Evolutionary conservation across 805 yeast genomes (phyloP), one percentile per base, ranked within the genome.

Genomic region (Metschnikowia cubensis): DNA sequence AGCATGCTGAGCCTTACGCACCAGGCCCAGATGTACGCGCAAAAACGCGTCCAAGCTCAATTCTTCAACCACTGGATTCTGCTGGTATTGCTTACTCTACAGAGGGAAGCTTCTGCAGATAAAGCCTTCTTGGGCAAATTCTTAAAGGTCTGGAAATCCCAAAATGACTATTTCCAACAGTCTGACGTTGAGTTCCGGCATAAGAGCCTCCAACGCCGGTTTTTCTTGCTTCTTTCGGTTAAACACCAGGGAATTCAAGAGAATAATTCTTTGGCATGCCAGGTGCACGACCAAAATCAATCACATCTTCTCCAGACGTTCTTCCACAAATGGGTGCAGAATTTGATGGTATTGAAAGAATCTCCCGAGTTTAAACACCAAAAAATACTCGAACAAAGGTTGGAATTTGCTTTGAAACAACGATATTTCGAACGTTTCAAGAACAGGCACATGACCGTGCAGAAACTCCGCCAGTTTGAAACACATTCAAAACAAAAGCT

Each of bases 11-110:
- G 11, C 8, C 37, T 42, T 21, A 20, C 36, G 10, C 37, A 17
- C 29, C 45, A 33, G 37, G 45, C 37, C 6, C 37, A 20, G 21
- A 10, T 10, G 5, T 42, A 42, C 21, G 33, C 46, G 7, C 46
- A 22, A 6, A 43, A 35, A 39, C 18, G 46, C 3, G 15, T 7
- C 7, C n/a, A 13, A 33, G 46, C 46, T 5, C 38, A 43, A 4
- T 17, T 43, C 5, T 35, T 43, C 18, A 35, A 21, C 20, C 38
- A 18, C 34, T 43, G 46, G 46, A 43, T 43, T 22, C 39, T 15
- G 5, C 15, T 17, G 22, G 46, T 43, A 6, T 35, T 43, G 34
- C 22, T 15, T 4, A 11, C 32, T 11, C 18, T 43, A 33, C 46
- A 17, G 18, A 15, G 15, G 34, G 46, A 34, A 3, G 11, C 11